Base-by-base conservation (phyloP, 2,329 filamentous ascomycete species). In the Beauveria sp. region DNA sequence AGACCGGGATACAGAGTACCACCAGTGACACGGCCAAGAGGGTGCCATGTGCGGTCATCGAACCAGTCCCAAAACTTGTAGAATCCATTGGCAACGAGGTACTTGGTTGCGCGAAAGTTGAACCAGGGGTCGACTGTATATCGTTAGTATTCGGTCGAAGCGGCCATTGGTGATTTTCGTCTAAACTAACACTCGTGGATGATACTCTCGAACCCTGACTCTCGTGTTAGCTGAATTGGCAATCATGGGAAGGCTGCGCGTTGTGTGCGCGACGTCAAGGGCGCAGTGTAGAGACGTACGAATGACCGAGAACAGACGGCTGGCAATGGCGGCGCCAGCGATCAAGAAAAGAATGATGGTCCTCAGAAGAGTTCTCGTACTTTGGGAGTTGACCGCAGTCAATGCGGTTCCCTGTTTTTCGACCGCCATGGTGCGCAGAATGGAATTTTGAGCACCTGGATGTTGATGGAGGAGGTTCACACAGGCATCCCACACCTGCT, bases 31-130 rank as follows among this genome's bases (percentile, higher is more conserved):
- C 94, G 91, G 69, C 94, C 94, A 64, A 99, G 89, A 69, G 94
- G 94, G 77, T 99, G 93, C 94, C 94, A 99, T 85, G 94, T 99
- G 80, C 94, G 88, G 81, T 99, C 94, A 77, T 99, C 94, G 72
- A 99, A 99, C 94, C 94, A 99, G 76, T 99, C 93, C 94, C 94
- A 99, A 75, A 99, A 99, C 76, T 90, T 92, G 77, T 96, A 96
- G 79, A 99, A 97, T 70, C 94, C 94, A 86, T 99, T 86, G 72
- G 93, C 85, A 61, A 99, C 91, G 61, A 99, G 85, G 72, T 99
- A 97, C 78, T 97, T 97, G 61, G 94, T 97, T 67, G 94, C 94
- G 76, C 94, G 85, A 78, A 99, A 99, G 78, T 99, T 99, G 81
- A 99, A 99, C 94, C 94, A 99, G 41, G 94, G 94, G 78, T 99